Evolutionary conservation across 2,329 filamentous ascomycete genomes (phyloP).

Genomic region (Diatrype stigma): DNA sequence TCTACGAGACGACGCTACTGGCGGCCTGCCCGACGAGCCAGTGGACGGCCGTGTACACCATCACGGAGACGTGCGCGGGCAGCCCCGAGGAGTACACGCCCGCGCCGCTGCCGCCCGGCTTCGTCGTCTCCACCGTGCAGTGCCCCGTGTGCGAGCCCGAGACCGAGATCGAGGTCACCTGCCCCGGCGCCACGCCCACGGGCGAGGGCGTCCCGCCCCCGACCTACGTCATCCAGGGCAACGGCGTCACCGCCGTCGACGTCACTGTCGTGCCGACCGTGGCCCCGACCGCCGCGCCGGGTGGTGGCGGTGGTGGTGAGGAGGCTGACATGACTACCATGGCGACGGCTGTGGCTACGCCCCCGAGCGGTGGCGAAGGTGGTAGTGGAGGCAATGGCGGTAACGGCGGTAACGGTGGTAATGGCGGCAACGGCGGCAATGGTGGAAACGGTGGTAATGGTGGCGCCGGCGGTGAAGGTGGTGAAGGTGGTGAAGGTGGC

Average conservation of each 20-base stretch:
- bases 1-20: constrained; percentile 32
- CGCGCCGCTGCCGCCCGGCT: constrained; percentile 31
- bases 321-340: background rate
- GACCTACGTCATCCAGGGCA: constrained; percentile 27
- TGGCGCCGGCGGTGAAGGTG: background rate
- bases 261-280: constrained; percentile 7
- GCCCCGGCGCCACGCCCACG: constrained; percentile 29
- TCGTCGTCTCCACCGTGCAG: constrained; percentile 33
- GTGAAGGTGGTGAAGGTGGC: background rate
- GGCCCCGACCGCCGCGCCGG: constrained; percentile 3
- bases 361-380: background rate
- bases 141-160: constrained; percentile 29
- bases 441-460: background rate
- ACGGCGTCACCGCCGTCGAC: constrained; percentile 31
- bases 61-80: constrained; percentile 32
- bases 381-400: constrained; percentile 2
- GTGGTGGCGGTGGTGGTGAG: constrained; percentile 1
- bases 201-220: constrained; percentile 15
- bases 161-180: constrained; percentile 32
- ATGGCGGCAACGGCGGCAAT: background rate
- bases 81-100: constrained; percentile 24
- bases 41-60: constrained; percentile 38
- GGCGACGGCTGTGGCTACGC: background rate
- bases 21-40: constrained; percentile 34
- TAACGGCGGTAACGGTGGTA: background rate